Percentiles rank a stretch among this genome's conserved stretches.
These are phyloP conservation scores for Onygena corvina DNA, from an alignment of 2,329 filamentous ascomycete genomes.

Conservation along the genomic window DNA sequence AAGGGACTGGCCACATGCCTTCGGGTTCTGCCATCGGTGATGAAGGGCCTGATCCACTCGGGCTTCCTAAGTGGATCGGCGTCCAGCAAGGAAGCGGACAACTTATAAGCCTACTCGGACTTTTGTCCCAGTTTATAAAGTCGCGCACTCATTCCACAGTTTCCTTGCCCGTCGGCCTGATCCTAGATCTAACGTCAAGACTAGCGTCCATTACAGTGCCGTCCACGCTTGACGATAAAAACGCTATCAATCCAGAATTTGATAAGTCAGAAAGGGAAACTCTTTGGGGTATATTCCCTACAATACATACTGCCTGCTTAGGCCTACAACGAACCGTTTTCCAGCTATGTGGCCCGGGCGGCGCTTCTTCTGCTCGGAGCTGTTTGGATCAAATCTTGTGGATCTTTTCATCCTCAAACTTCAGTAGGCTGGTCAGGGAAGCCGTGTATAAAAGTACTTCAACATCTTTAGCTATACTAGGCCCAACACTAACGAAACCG, in stretches of 20 bases:
- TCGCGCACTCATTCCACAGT: conserved; percentile 55
- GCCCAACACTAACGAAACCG: conserved; percentile 54
- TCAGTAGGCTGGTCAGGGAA: conserved; percentile 44
- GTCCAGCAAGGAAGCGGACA: conserved; percentile 62
- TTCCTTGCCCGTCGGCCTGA: conserved; percentile 51
- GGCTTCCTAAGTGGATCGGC: conserved; percentile 59
- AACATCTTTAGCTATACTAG: conserved; percentile 49
- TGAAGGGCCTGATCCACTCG: conserved; percentile 32
- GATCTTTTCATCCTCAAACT: conserved; percentile 49
- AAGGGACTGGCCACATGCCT: conserved; percentile 25
- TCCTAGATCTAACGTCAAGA: conserved; percentile 58
- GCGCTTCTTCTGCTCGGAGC: conserved; percentile 49
- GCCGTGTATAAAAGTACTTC: conserved; percentile 49
- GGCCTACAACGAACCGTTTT: conserved; percentile 48
- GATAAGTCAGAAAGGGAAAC: conserved; percentile 70
- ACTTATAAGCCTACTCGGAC: conserved; percentile 51
- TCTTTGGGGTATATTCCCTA: conserved; percentile 60
- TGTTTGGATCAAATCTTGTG: conserved; percentile 60
- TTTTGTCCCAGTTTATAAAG: conserved; percentile 52
- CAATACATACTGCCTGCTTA: conserved; percentile 61
- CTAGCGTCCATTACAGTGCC: conserved; percentile 54
- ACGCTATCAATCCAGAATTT: conserved; percentile 53
- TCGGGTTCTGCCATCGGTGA: conserved; percentile 29
- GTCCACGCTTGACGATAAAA: conserved; percentile 41
- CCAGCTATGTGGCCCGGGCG: conserved; percentile 46